These are phyloP conservation scores for Postia placenta DNA, from an alignment of 768 basidiomycete genomes.

Conservation along the genomic window DNA sequence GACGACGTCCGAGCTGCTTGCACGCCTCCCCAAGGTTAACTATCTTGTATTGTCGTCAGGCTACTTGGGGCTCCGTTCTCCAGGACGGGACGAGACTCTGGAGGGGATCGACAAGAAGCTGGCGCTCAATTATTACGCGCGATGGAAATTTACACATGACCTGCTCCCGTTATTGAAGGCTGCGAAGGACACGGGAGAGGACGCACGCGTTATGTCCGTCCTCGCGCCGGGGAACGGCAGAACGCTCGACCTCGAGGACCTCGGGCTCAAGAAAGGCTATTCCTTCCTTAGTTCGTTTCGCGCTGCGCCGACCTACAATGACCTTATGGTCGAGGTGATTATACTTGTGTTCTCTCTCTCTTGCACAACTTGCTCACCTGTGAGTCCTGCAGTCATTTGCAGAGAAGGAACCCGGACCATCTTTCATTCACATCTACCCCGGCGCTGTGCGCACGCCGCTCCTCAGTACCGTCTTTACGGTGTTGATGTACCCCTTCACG, in stretches of 20 bases:
- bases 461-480: neutral
- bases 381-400: conserved; percentile 30
- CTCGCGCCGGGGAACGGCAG: conserved; percentile 30
- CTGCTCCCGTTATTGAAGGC: conserved; percentile 36
- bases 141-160: conserved; percentile 43
- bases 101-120: conserved; percentile 41
- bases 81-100: conserved; percentile 34
- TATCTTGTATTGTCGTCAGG: conserved; percentile 45
- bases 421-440: conserved; percentile 38
- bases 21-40: conserved; percentile 40
- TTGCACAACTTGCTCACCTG: too few species aligned
- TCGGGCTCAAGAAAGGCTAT: conserved; percentile 43
- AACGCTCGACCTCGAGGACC: conserved; percentile 38
- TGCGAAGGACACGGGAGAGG: conserved; percentile 39
- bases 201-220: conserved; percentile 46
- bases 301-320: conserved; percentile 40
- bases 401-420: conserved; percentile 31
- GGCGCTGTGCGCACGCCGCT: conserved; percentile 31
- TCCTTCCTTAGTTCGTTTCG: conserved; percentile 26
- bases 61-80: conserved; percentile 16
- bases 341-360: neutral
- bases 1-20: conserved; percentile 24
- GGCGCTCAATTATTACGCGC: conserved; percentile 43
- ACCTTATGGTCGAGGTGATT: conserved; percentile 44
- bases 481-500: conserved; percentile 8